phyloP scores from a whole-genome alignment of 306 rosid genomes.

The Acacia crassicarpa region DNA sequence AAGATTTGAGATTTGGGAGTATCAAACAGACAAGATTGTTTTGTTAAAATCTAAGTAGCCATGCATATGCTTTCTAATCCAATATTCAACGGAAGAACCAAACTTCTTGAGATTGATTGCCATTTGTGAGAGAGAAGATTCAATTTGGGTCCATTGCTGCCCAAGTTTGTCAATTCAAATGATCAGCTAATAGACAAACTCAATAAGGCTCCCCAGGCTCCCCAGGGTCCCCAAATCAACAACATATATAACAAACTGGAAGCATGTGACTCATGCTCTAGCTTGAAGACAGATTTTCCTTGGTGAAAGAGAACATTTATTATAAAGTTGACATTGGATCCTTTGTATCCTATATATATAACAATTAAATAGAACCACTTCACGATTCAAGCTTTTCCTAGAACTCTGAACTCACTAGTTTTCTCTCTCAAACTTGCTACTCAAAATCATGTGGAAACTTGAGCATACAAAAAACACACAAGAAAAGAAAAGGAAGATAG shows the following conservation, averaged over 20 bases:
- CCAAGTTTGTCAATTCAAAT: background rate
- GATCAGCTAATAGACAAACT: background rate
- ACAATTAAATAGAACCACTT: background rate
- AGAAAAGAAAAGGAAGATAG: background rate
- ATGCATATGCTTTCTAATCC: background rate
- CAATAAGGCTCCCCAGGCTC: background rate
- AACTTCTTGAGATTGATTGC: background rate
- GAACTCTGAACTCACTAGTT: background rate
- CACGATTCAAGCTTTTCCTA: background rate
- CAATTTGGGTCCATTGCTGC: background rate
- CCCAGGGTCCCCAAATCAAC: background rate
- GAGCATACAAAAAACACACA: background rate
- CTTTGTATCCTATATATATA: background rate
- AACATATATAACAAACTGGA: background rate
- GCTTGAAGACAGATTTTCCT: background rate
- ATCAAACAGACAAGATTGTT: background rate
- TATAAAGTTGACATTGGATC: no score
- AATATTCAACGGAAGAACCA: background rate
- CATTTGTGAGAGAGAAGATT: background rate
- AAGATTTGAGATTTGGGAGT: background rate
- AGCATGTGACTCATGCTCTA: background rate
- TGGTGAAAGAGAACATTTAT: background rate
- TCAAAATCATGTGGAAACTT: constrained; percentile 21
- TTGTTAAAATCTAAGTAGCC: background rate
- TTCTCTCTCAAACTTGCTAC: background rate